These are phyloP conservation scores for Fistulifera pelliculosa DNA, from an alignment of 108 stramenopile species.

Conservation along the genomic window DNA sequence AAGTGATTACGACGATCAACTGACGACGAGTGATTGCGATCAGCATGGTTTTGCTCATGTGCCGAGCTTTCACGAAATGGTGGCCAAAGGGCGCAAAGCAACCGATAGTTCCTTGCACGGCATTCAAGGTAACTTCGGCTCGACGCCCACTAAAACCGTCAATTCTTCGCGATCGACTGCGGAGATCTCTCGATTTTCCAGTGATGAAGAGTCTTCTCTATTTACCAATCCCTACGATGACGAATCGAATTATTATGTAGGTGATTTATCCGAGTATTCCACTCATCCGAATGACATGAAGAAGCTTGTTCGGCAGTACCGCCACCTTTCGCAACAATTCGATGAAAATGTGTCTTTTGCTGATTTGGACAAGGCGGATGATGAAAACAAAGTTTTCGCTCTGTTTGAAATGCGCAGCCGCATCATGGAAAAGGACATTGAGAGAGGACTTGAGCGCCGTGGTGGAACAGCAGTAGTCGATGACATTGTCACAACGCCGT, in stretches of 20 bases:
- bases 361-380: slow-evolving; percentile 57
- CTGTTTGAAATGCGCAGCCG: slow-evolving; percentile 83
- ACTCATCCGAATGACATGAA: slow-evolving; percentile 51
- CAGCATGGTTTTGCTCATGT: slow-evolving; percentile 33
- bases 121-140: slow-evolving; percentile 2
- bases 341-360: slow-evolving; percentile 13
- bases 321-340: slow-evolving; percentile 34
- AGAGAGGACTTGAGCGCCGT: slow-evolving; percentile 70
- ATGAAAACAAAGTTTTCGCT: slow-evolving; percentile 77
- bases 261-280: slow-evolving; percentile 36
- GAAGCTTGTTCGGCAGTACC: slow-evolving; percentile 55
- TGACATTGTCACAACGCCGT: slow-evolving; percentile 70
- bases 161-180: background rate
- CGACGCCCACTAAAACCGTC: background rate
- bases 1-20: slow-evolving; percentile 40
- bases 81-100: slow-evolving; percentile 19
- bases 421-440: slow-evolving; percentile 87
- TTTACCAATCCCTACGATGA: slow-evolving; percentile 13
- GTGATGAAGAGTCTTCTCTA: slow-evolving; percentile 11
- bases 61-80: slow-evolving; percentile 31
- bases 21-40: slow-evolving; percentile 40
- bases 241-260: background rate
- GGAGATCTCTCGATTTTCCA: background rate
- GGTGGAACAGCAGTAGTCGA: slow-evolving; percentile 75
- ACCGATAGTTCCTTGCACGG: slow-evolving; percentile 8